phyloP scores from a whole-genome alignment of 257 asterid genomes.

The Handroanthus guayacan region DNA sequence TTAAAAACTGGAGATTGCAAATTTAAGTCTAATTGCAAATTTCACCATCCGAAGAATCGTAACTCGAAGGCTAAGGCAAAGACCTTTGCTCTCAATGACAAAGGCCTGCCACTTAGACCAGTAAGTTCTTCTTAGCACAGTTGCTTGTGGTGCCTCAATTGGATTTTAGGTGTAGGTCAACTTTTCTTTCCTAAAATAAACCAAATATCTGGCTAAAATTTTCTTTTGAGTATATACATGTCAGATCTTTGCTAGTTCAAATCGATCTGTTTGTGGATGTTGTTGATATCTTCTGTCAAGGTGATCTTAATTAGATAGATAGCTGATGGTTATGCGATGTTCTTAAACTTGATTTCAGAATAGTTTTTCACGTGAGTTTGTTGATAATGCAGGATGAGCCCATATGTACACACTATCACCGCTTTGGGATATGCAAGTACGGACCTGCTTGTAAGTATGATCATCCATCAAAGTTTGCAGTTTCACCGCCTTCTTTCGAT shows the following conservation, averaged over 20 bases:
- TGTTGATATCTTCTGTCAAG: background rate
- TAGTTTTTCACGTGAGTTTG: background rate
- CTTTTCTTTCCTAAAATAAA: background rate
- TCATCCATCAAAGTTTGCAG: constrained; percentile 69
- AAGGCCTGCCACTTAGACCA: constrained; percentile 97
- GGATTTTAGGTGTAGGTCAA: background rate
- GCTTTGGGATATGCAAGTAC: constrained; percentile 90
- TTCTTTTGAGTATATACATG: background rate
- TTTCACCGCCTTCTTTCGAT: constrained; percentile 41
- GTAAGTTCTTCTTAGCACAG: constrained; percentile 55
- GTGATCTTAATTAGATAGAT: background rate
- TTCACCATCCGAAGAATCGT: constrained; percentile 80
- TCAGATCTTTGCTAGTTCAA: background rate
- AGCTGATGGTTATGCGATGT: background rate
- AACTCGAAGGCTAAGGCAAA: constrained; percentile 47
- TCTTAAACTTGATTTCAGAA: background rate
- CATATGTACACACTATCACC: constrained; percentile 74
- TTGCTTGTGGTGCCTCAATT: constrained; percentile 4
- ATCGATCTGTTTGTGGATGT: background rate
- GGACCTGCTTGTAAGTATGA: constrained; percentile 90
- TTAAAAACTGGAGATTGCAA: constrained; percentile 93
- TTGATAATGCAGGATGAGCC: constrained; percentile 70
- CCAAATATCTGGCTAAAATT: background rate
- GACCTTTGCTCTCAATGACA: constrained; percentile 65
- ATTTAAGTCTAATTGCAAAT: constrained; percentile 81